Conservation (phyloP, 83 land plant genomes). For the Picea abies region DNA sequence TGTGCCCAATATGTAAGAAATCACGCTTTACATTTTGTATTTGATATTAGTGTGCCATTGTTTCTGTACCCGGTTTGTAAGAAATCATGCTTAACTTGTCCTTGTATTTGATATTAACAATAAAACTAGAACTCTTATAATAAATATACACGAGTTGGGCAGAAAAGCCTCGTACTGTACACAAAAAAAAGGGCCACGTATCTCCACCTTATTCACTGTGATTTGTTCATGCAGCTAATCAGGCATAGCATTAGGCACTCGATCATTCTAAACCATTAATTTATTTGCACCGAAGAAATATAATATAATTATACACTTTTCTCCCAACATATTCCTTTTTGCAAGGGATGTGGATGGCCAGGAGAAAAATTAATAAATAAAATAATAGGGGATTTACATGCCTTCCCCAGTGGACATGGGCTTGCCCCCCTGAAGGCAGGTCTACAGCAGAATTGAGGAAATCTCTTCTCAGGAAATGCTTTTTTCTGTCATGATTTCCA, state of each 20-base stretch:
- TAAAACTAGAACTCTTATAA: not conserved
- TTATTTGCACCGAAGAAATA: not conserved
- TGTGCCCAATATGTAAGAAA: no score
- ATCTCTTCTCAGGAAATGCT: not conserved
- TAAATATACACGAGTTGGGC: not conserved
- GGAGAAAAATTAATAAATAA: slow-evolving; percentile 14
- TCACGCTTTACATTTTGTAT: no score
- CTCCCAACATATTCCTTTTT: not conserved
- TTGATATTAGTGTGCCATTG: not conserved
- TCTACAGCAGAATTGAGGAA: not conserved
- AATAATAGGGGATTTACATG: slow-evolving; percentile 9
- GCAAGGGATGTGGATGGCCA: not conserved
- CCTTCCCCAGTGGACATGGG: not conserved
- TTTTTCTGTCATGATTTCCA: not conserved
- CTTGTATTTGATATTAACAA: not conserved
- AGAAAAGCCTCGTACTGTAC: not conserved
- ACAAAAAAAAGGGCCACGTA: not conserved
- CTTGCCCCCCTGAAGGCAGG: not conserved
- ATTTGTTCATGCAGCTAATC: slow-evolving; percentile 1
- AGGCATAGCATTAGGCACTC: not conserved
- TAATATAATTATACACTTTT: not conserved
- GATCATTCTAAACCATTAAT: not conserved
- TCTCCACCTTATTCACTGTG: not conserved
- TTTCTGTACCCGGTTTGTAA: not conserved
- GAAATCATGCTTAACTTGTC: not conserved